Base-by-base conservation (phyloP, 179 eudicot genomes). In the Corrigiola litoralis region DNA sequence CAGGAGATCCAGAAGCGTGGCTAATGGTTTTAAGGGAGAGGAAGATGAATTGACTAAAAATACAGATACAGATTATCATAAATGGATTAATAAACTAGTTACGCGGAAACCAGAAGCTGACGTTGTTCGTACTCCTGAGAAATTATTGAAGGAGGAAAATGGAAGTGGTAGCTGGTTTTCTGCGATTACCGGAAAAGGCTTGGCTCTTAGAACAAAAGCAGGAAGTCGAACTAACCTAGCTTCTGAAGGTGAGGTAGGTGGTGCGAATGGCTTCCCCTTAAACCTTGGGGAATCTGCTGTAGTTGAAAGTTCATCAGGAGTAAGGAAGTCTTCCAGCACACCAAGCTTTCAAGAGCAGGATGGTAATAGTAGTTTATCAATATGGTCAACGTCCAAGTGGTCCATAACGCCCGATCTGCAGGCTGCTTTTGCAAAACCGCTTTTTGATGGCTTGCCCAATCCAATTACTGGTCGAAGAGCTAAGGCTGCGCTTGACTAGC, bases 401-500 rank as follows among this genome's bases (percentile, higher is more conserved):
- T 81, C 78, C 54, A 75, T 90, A 72, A 94, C 79, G 69, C 85
- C 90, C 0, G 99, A 94, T 62, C 36, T 87, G 2, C 97, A 85
- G 66, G 90, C 92, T 20, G 91, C 96, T 63, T 79, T 87, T 47
- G 60, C 87, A 18, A 92, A 77, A 69, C 97, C 97, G 3, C 80
- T 86, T 59, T 85, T 90, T 75, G 96, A 90, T 71, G 95, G 97
- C 34, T 79, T 91, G 65, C 80, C 96, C 4, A 90, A 90, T 64
- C 95, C 97, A 29, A 83, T 79, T 0, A 70, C 78, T 20, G 80
- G 86, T 67, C 72, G 96, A 46, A 88, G 62, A 80, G 77, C 77
- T 59, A 94, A 94, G 77, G 75, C 94, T 47, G 99, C 99, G 16
- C 84, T 94, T 44, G 99, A 94, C 71, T 94, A 88, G 82, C 32